Conservation (phyloP, 139 green algal genomes). For the Coelastrella sp. region DNA sequence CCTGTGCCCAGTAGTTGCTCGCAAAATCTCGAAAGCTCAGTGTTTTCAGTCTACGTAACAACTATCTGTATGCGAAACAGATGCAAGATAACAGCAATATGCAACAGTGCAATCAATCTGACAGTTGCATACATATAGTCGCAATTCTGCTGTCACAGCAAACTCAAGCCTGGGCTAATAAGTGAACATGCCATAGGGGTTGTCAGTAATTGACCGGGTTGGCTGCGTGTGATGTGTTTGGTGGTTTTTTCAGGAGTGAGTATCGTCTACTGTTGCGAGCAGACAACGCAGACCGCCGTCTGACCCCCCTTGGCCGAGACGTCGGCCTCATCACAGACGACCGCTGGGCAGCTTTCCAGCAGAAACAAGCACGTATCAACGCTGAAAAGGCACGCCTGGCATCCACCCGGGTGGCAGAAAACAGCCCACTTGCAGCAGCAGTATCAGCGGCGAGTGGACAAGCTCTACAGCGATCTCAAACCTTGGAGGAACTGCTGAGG, state of each 20-base stretch:
- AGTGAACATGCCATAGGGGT: no score
- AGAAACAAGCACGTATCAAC: conserved; percentile 64
- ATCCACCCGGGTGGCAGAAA: conserved; percentile 61
- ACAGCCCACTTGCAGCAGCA: conserved; percentile 57
- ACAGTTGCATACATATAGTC: no score
- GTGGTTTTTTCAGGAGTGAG: conserved; percentile 66
- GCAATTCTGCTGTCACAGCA: no score
- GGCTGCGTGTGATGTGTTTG: background rate
- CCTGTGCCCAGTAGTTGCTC: no score
- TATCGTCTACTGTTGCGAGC: conserved; percentile 94
- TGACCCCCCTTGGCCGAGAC: conserved; percentile 92
- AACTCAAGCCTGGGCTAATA: no score
- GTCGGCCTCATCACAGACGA: conserved; percentile 89
- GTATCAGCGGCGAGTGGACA: conserved; percentile 75
- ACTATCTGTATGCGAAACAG: no score
- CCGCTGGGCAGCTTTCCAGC: conserved; percentile 76
- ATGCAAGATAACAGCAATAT: no score
- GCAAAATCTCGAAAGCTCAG: no score
- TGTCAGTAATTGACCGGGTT: background rate
- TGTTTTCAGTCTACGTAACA: no score
- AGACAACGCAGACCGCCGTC: conserved; percentile 95
- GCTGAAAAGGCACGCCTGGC: conserved; percentile 82
- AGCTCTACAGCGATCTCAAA: conserved; percentile 56
- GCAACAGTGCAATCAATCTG: no score
- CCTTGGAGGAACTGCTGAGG: conserved; percentile 90